Conservation (phyloP, 495 filamentous ascomycete genomes). For the Cudoniella acicularis region DNA sequence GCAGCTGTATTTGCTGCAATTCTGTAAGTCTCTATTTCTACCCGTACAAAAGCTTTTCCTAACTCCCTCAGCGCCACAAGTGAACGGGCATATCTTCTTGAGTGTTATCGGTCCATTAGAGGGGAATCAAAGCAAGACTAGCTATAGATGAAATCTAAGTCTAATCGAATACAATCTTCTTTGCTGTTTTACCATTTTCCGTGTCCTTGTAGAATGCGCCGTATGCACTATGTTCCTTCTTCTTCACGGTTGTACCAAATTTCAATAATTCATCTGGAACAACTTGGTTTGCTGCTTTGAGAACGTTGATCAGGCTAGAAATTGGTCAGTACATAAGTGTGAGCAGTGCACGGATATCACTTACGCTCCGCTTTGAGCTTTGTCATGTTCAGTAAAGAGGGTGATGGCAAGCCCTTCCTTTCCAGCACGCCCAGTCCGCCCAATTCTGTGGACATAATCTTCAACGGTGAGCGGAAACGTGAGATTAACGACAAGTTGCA, state of each 20-base stretch:
- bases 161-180: conserved; percentile 91
- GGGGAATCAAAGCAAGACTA: not conserved
- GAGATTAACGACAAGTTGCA: conserved; percentile 87
- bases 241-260: conserved; percentile 97
- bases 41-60: not conserved
- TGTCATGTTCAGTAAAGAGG: conserved; percentile 92
- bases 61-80: conserved; percentile 7
- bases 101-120: conserved; percentile 14
- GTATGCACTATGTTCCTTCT: conserved; percentile 91
- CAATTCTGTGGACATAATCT: conserved; percentile 97
- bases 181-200: conserved; percentile 73
- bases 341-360: too few species aligned
- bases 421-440: conserved; percentile 88
- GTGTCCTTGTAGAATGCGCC: conserved; percentile 88
- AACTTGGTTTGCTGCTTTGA: conserved; percentile 81
- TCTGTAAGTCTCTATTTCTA: conserved; percentile 49
- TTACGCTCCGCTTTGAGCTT: conserved; percentile 78
- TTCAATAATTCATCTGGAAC: conserved; percentile 86
- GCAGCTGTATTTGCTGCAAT: conserved; percentile 50
- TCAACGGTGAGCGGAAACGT: conserved; percentile 73
- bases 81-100: conserved; percentile 19
- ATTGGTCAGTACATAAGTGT: not conserved
- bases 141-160: conserved; percentile 8
- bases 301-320: conserved; percentile 73
- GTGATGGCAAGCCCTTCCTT: conserved; percentile 88